phyloP scores from a whole-genome alignment of 805 yeast species.

The Nakazawaea anatomiae region DNA sequence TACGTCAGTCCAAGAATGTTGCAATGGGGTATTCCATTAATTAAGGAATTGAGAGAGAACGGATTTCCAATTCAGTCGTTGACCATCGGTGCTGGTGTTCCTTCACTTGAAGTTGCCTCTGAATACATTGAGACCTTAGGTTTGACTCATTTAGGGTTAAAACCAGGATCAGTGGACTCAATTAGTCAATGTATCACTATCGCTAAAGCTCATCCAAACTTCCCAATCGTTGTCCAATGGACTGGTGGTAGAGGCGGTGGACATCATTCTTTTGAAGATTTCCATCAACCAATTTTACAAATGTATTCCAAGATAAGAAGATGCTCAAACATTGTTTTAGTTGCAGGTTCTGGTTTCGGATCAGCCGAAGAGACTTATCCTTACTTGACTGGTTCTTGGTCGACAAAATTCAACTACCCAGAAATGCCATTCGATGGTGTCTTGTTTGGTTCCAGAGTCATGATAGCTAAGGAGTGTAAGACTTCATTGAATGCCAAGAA shows the following conservation, averaged over 20 bases:
- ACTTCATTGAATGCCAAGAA: conserved; percentile 92
- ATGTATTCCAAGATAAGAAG: conserved; percentile 95
- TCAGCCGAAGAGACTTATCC: conserved; percentile 96
- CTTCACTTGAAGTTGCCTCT: conserved; percentile 93
- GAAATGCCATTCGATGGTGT: conserved; percentile 99
- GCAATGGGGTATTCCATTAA: conserved; percentile 98
- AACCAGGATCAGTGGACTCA: conserved; percentile 96
- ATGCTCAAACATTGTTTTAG: conserved; percentile 78
- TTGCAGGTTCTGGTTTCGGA: conserved; percentile 99
- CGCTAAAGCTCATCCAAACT: conserved; percentile 91
- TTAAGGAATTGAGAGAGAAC: conserved; percentile 77
- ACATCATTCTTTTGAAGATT: conserved; percentile 98
- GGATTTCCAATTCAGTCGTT: conserved; percentile 96
- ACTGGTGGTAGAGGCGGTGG: conserved; percentile 99
- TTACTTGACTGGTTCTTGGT: conserved; percentile 96
- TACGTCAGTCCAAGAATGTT: conserved; percentile 97
- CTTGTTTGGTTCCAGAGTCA: conserved; percentile 91
- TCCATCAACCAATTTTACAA: conserved; percentile 95
- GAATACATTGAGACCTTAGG: conserved; percentile 94
- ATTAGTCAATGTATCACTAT: conserved; percentile 80
- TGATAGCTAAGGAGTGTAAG: conserved; percentile 95
- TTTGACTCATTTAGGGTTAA: conserved; percentile 88
- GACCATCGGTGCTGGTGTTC: conserved; percentile 99
- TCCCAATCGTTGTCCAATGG: conserved; percentile 99
- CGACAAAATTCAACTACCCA: conserved; percentile 80